Evolutionary conservation across 2,329 filamentous ascomycete species (phyloP).

Genomic region (Apiospora pterosperma): DNA sequence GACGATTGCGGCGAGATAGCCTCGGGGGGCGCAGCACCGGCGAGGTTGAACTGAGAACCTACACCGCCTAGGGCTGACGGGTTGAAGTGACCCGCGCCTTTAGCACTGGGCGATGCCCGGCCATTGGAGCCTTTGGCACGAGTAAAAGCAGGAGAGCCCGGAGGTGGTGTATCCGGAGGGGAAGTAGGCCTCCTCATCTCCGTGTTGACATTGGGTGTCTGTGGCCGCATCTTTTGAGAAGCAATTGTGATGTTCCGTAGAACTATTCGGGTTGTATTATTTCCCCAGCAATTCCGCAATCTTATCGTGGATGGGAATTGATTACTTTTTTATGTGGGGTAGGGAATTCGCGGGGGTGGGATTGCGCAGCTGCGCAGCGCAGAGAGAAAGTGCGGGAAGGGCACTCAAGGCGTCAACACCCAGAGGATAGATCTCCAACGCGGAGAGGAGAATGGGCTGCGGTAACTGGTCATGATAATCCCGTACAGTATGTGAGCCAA

Average conservation of each 20-base stretch:
- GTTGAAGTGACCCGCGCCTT: background rate
- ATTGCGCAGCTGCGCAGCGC: constrained; percentile 7
- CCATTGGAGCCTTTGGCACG: constrained; percentile 19
- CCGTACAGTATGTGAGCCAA: constrained; percentile 21
- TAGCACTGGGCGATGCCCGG: constrained; percentile 3
- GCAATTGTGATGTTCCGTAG: constrained; percentile 13
- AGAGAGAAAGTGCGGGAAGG: constrained; percentile 12
- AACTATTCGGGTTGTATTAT: constrained; percentile 9
- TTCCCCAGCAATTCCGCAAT: constrained; percentile 20
- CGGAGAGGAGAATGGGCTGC: constrained; percentile 37
- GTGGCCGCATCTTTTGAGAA: constrained; percentile 23
- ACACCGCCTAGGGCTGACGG: constrained; percentile 20
- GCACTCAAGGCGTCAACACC: constrained; percentile 38
- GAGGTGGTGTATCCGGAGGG: constrained; percentile 37
- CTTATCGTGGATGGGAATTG: constrained; percentile 19
- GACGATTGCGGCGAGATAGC: constrained; percentile 29
- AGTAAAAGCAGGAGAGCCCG: constrained; percentile 25
- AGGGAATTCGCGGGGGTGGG: constrained; percentile 25
- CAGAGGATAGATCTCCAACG: constrained; percentile 42
- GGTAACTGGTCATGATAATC: constrained; percentile 46
- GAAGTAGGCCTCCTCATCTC: constrained; percentile 30
- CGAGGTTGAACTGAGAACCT: constrained; percentile 26
- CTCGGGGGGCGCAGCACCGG: constrained; percentile 20
- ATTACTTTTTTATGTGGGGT: constrained; percentile 19
- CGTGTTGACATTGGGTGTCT: constrained; percentile 23